These are phyloP conservation scores for Brettanomyces anomalus DNA, from an alignment of 805 yeast species.

Conservation along the genomic window DNA sequence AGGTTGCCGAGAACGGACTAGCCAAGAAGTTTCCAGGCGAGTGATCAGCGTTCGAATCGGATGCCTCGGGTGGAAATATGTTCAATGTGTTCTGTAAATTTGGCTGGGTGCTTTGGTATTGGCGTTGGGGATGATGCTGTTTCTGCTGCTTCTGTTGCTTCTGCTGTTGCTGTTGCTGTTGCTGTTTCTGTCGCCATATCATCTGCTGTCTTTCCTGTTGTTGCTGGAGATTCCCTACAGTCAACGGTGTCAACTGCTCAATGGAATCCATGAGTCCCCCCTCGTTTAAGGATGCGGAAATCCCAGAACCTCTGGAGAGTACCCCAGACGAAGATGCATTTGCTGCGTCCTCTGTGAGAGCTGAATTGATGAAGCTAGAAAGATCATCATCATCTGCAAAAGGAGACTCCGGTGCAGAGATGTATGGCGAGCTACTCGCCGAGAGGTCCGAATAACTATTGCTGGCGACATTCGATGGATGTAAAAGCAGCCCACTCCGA, in stretches of 20 bases:
- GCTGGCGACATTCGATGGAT: conserved; percentile 7
- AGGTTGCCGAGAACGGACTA: conserved; percentile 7
- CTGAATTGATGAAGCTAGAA: background rate
- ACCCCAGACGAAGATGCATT: too few relatives aligned
- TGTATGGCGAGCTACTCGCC: conserved; percentile 17
- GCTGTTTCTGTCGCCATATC: background rate
- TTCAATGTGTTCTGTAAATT: background rate
- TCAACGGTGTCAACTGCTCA: background rate
- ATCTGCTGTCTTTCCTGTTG: background rate
- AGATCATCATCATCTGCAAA: conserved; percentile 13
- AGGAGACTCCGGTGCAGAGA: conserved; percentile 19
- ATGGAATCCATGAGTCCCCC: too few relatives aligned
- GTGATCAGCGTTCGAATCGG: background rate
- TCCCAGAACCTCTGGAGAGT: too few relatives aligned
- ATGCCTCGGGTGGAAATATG: background rate
- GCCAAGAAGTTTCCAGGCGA: background rate
- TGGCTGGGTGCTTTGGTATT: background rate
- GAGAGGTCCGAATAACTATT: conserved; percentile 17
- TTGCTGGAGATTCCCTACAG: background rate
- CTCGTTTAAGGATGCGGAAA: too few relatives aligned
- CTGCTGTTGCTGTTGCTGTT: background rate
- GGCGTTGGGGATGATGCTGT: background rate
- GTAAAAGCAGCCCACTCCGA: conserved; percentile 11
- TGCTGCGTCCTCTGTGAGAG: background rate
- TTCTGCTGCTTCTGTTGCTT: background rate